Base-by-base conservation (phyloP, 345 rosid species). In the Lagerstroemia speciosa region DNA sequence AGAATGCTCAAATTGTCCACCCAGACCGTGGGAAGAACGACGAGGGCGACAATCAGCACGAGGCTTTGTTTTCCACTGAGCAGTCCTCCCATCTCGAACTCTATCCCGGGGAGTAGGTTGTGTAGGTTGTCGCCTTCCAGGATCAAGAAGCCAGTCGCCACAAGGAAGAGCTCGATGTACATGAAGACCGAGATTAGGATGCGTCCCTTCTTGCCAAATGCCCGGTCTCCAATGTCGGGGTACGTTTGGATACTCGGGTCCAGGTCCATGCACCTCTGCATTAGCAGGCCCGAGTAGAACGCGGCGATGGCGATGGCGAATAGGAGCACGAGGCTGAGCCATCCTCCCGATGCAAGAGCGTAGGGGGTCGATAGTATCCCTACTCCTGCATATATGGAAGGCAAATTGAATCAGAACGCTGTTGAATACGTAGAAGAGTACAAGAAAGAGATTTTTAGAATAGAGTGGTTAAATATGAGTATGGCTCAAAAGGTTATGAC, bases 301-400 rank as follows among this genome's bases (percentile, higher is more conserved):
- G 92, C 75, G 38, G 88, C 77, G 31, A 72, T 63, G 34, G 96
- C 90, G 17, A 89, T 77, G 30, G 77, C 62, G 52, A 90, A 85
- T 34, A 93, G 84, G 19, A 89, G 73, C 19, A 72, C 57, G 71
- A 90, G 81, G 81, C 96, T 87, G 73, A 87, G 53, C 98, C 98
- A 93, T 72, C 98, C 98, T 73, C 98, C 98, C 0, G 97, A 79
- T 70, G 97, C 85, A 22, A 93, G 75, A 19, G 97, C 98, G 71
- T 87, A 87, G 26, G 97, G 91, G 43, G 83, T 83, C 12, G 98
- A 90, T 66, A 93, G 79, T 71, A 93, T 87, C 48, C 98, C 97
- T 32, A 90, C 91, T 74, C 97, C 98, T 93, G 84, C 33, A 71
- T 17, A n/a, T 15, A 41, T n/a, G 50, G 8, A 30, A 58, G 30